phyloP scores from a whole-genome alignment of 257 asterid species.

The Misopates orontium region DNA sequence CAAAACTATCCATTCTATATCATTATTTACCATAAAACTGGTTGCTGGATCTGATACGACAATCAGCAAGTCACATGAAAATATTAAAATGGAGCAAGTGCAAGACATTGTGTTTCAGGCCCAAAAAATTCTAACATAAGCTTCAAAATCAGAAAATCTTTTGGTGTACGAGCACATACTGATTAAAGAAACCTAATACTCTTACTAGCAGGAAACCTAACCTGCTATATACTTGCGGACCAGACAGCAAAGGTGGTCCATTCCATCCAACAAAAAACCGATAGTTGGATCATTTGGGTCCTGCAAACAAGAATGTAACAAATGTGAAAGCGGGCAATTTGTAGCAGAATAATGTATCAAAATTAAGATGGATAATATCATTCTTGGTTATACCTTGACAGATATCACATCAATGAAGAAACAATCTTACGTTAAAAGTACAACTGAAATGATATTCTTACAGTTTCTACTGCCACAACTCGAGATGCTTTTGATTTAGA shows the following conservation, averaged over 20 bases:
- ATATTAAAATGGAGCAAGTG: conserved; percentile 3
- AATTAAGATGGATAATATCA: conserved; percentile 12
- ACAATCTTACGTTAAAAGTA: conserved; percentile 7
- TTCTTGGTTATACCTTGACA: conserved; percentile 3
- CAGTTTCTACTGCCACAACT: conserved; percentile 76
- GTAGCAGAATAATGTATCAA: conserved; percentile 19
- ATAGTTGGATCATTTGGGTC: conserved; percentile 98
- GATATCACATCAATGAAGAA: conserved; percentile 24
- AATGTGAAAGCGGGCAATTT: conserved; percentile 11
- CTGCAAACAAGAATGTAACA: conserved; percentile 45
- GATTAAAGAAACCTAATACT: conserved; percentile 5
- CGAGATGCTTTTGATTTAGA: conserved; percentile 77
- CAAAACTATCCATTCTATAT: conserved; percentile 14
- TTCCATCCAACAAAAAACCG: conserved; percentile 91
- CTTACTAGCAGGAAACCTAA: conserved; percentile 34
- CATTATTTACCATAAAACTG: conserved; percentile 4
- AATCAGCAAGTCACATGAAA: conserved; percentile 10
- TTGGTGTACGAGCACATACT: conserved; percentile 7
- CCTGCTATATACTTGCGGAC: conserved; percentile 99
- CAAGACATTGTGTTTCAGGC: conserved; percentile 1
- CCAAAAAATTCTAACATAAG: conserved; percentile 23
- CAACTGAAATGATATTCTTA: conserved; percentile 47
- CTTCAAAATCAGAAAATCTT: conserved; percentile 16
- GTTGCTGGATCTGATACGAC: conserved; percentile 25
- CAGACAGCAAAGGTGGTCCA: conserved; percentile 91